Evolutionary conservation across 2,329 filamentous ascomycete species (phyloP), one percentile per base, ranked within the genome.

Genomic region (Thyridium curvatum): DNA sequence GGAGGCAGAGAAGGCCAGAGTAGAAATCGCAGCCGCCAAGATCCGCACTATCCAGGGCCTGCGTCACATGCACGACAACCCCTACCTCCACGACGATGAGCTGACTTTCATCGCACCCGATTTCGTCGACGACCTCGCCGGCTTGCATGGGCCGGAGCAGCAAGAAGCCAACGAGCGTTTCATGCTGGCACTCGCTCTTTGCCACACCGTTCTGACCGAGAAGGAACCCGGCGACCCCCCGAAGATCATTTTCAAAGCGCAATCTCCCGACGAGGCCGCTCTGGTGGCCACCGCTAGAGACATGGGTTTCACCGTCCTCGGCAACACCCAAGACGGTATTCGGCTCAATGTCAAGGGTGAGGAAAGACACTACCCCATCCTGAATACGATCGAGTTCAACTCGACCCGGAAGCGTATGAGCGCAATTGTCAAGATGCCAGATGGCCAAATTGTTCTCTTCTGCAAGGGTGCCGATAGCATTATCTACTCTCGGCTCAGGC

Each of bases 381-480:
- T 98, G 35, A 97, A 95, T 62, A 95, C 86, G 1, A 82, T 98
- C 30, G 93, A 98, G 58, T 98, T 98, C 70, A 97, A 97, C 60
- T 97, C 91, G 0, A 89, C 84, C 32, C 79, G 93, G 53, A 98
- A 98, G 67, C 80, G 93, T 49, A 98, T 98, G 93, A 97, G 90
- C 62, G 87, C 90, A 3, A 96, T 98, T 49, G 82, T 98, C 37
- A 79, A 86, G 41, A 95, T 97, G 89, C 91, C 93, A 0, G 80
- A 97, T 59, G 84, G 86, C 31, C 82, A 75, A 42, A 96, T 98
- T 45, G 73, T 93, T 39, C 73, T 98, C 1, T 94, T 94, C 64
- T 98, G 93, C 71, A 98, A 98, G 66, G 93, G 93, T 47, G 93
- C 93, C 28, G 93, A 98, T 59, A 96, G 88, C 53, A 85, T 97